These are phyloP conservation scores for Boletus sp. DNA, from an alignment of 1,284 basidiomycete species.

Conservation along the genomic window DNA sequence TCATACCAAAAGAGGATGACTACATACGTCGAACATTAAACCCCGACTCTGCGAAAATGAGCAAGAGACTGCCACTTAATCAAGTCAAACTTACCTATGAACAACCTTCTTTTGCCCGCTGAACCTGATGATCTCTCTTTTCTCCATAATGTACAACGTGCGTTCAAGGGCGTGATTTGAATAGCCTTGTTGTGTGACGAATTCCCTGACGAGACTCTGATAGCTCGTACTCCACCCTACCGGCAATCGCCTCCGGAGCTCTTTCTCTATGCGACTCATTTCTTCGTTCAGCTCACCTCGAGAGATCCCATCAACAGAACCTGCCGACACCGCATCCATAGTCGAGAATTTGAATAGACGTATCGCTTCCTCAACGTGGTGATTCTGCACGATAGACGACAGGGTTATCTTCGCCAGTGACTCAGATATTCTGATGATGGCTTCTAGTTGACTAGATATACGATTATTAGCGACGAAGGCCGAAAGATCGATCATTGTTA, in stretches of 20 bases:
- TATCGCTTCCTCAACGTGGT: constrained; percentile 98
- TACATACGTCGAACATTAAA: constrained; percentile 10
- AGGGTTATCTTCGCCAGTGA: constrained; percentile 95
- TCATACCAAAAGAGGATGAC: not conserved
- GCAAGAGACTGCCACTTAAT: not conserved
- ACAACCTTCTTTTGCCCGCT: constrained; percentile 54
- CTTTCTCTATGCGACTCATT: constrained; percentile 90
- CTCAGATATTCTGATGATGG: constrained; percentile 98
- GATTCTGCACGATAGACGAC: constrained; percentile 80
- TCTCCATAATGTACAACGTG: constrained; percentile 91
- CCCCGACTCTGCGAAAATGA: constrained; percentile 30
- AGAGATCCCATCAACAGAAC: constrained; percentile 89
- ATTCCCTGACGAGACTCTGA: constrained; percentile 91
- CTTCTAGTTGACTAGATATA: constrained; percentile 87
- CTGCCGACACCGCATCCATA: constrained; percentile 98
- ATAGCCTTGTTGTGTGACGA: constrained; percentile 91
- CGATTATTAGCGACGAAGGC: constrained; percentile 7
- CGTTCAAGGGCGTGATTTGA: constrained; percentile 91
- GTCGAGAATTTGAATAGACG: constrained; percentile 98
- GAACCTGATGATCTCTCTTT: constrained; percentile 91
- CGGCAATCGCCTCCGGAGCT: constrained; percentile 84
- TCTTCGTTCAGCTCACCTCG: constrained; percentile 94
- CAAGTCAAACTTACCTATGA: constrained; percentile 38
- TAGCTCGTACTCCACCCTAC: constrained; percentile 98
- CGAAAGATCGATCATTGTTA: not conserved